Conservation (phyloP, 1,284 basidiomycete species). For the Apiotrichum mycotoxinovorans region DNA sequence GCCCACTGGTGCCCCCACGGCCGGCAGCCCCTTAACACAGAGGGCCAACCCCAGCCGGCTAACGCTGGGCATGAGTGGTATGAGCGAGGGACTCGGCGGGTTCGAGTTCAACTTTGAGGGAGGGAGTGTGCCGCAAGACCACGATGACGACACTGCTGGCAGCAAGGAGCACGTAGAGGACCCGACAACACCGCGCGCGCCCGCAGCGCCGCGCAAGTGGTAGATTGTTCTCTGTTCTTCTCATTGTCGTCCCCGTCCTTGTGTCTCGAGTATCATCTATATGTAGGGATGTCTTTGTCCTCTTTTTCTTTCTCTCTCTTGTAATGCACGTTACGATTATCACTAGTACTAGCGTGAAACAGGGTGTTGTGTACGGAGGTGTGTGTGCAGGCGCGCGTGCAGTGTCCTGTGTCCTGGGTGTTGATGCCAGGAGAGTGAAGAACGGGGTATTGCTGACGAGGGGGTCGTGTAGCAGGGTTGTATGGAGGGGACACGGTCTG, state of each 20-base stretch:
- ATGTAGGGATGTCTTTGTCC: neutral
- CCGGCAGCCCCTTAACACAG: neutral
- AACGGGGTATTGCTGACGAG: no score
- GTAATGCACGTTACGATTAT: no score
- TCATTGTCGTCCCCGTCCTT: slow-evolving; percentile 1
- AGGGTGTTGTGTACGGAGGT: no score
- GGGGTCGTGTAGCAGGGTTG: no score
- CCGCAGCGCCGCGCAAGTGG: neutral
- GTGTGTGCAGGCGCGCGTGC: no score
- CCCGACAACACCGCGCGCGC: slow-evolving; percentile 7
- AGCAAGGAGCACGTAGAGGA: slow-evolving; percentile 4
- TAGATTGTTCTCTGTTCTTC: neutral
- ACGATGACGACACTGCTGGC: neutral
- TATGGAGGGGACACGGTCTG: no score
- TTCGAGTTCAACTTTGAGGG: slow-evolving; percentile 42
- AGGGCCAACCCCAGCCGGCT: slow-evolving; percentile 11
- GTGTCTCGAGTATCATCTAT: neutral
- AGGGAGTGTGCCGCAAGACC: neutral
- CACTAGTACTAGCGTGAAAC: no score
- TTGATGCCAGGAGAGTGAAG: no score
- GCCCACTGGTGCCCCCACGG: neutral
- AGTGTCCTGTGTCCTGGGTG: no score
- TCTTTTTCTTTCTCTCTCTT: no score
- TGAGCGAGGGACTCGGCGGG: slow-evolving; percentile 38
- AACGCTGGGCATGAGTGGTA: slow-evolving; percentile 34